Evolutionary conservation across 1,284 basidiomycete species (phyloP), one percentile per base, ranked within the genome.

Genomic region (Sporisorium exsertum): DNA sequence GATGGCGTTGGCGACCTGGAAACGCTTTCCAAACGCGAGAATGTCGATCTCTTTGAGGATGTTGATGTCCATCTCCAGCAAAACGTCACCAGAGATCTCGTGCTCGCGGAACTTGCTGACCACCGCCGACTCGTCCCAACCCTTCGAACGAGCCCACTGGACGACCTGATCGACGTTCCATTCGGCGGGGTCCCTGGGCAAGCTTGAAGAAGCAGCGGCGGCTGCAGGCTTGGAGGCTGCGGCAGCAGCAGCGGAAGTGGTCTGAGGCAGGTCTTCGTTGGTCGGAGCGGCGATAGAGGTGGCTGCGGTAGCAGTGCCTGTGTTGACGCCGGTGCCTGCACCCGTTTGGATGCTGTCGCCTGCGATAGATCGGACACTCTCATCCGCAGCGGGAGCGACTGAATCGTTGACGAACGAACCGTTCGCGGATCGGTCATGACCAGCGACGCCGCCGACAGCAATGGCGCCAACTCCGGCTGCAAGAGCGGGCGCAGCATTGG

Each of bases 21-120:
- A 90, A 18, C 96, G 93, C 85, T 97, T 96, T 24, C 96, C 97
- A 80, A 97, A 97, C 2, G 95, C 94, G 72, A 90, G 88, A 73
- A 99, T 94, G 52, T 96, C 97, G 68, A 99, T 93, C 87, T 99
- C 97, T 87, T 98, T 98, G 80, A 99, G 91, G 20, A 97, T 89
- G 80, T 92, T 92, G 55, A 92, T 91, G 79, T 98, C 95, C 76
- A 99, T 92, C 79, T 97, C 95, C 62, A 99, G 90, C 5, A 99
- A 89, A 24, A 98, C 93, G 81, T 99, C 97, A 16, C 97, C 96
- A 0, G 94, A 93, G 68, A 99, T 99, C 86, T 99, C 96, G 89
- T 99, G 95, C 62, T 85, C 80, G 26, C 58, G 90, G 81, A 99
- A 97, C 86, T 94, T 96, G 76, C 90, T 89, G 72, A 92, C 72